Base-by-base conservation (phyloP, 1,284 basidiomycete species). In the Uromyces viciae-fabae region DNA sequence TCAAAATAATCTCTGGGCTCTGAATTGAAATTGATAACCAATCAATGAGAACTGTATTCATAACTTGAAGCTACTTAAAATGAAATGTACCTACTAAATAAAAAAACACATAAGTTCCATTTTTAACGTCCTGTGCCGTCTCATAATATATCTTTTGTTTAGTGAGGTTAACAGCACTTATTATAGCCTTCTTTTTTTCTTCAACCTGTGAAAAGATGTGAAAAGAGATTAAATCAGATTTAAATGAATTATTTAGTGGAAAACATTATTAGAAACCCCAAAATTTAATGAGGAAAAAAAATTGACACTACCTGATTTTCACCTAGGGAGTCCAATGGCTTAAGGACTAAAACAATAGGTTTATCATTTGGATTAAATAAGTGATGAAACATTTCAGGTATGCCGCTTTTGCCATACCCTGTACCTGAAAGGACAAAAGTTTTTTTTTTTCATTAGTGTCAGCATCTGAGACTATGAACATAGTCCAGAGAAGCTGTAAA, bases 1-100 rank as follows among this genome's bases (percentile, higher is more conserved):
- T 71, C 43, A 71, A 43, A 28, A 72, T 49, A 22, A 72, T 43
- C 43, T 72, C 43, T 5, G 69, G 69, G 52, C 69, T 49, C 69
- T 72, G 40, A n/a, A n/a, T 22, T 43, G 40, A n/a, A n/a, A n/a
- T n/a, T 60, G 8, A 5, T 11, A 60, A 60, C 8, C 15, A 4
- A 15, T 31, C 8, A 3, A 60, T 3, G 36, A 9, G 9, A 60
- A 60, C 7, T 8, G 5, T 22, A 19, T 9, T 19, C 5, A 56
- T 5, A 56, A 19, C 31, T 56, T 7, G 7, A 8, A n/a, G 36
- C 60, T n/a, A 5, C 54, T 8, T 56, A 8, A 9, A 7, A 56
- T 22, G 54, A 28, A 60, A 7, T 40, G 19, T 1, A 43, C 1
- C 40, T 25, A 71, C 40, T 46, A 71, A 31, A 31, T 74, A 52